Percentiles rank a stretch among this genome's conserved stretches.
Conservation (phyloP, 2,329 filamentous ascomycete species). For the Monilinia laxa region DNA sequence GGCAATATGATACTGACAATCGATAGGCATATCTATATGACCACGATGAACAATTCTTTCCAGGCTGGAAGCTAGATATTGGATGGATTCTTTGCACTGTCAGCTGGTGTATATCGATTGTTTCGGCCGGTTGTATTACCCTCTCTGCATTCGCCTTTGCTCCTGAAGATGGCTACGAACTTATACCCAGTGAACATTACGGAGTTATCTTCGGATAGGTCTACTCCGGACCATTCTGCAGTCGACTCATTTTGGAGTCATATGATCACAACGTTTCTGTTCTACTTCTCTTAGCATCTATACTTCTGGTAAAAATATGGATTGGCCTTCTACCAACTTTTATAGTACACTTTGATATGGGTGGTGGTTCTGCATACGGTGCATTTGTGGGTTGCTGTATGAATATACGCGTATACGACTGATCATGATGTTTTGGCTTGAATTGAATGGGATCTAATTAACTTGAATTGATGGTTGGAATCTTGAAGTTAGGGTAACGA, state of each 20-base stretch:
- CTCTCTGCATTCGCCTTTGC: slow-evolving; percentile 69
- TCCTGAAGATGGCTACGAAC: slow-evolving; percentile 82
- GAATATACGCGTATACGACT: slow-evolving; percentile 22
- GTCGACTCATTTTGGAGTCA: background rate
- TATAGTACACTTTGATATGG: background rate
- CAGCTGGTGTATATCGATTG: slow-evolving; percentile 53
- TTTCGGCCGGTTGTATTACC: slow-evolving; percentile 58
- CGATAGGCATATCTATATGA: slow-evolving; percentile 77
- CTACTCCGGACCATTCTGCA: background rate
- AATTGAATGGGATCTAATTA: slow-evolving; percentile 4
- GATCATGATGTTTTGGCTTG: slow-evolving; percentile 8
- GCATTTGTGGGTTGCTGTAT: slow-evolving; percentile 16
- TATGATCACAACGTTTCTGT: background rate
- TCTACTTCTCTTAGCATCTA: background rate
- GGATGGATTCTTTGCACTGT: slow-evolving; percentile 71
- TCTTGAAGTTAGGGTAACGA: slow-evolving; percentile 18
- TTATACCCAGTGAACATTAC: slow-evolving; percentile 53
- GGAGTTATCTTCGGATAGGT: slow-evolving; percentile 1
- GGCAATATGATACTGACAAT: slow-evolving; percentile 16
- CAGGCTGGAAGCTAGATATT: slow-evolving; percentile 77
- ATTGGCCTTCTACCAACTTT: background rate
- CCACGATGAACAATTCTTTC: slow-evolving; percentile 77
- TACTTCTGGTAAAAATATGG: slow-evolving; percentile 5
- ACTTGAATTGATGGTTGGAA: background rate
- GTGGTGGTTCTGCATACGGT: slow-evolving; percentile 2